Evolutionary conservation across 2,329 filamentous ascomycete genomes (phyloP).

Genomic region (Cercospora nicotianae): DNA sequence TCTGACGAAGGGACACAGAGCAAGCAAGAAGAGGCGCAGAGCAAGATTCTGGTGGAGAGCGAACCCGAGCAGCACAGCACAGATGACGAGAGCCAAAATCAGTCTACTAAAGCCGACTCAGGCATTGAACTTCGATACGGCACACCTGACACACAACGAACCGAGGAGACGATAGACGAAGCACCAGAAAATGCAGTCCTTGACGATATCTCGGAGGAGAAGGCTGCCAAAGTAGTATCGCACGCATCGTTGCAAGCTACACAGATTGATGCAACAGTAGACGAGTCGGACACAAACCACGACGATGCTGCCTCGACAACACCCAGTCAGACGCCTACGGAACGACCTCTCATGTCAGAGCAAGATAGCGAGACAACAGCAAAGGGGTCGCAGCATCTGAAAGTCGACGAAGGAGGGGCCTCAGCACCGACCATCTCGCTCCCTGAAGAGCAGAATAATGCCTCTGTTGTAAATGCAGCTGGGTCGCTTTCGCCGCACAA

Average conservation of each 20-base stretch:
- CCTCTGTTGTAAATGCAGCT: not conserved
- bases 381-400: constrained; percentile 20
- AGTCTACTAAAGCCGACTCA: constrained; percentile 55
- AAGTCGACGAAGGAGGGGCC: constrained; percentile 28
- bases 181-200: not conserved
- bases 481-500: not conserved
- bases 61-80: constrained; percentile 17
- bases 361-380: constrained; percentile 10
- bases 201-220: not conserved
- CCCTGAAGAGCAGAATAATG: not conserved
- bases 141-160: constrained; percentile 19
- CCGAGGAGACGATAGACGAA: constrained; percentile 18
- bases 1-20: constrained; percentile 20
- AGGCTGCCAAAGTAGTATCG: not conserved
- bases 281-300: constrained; percentile 4
- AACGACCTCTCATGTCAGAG: constrained; percentile 12
- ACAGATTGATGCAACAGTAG: not conserved
- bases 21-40: not conserved
- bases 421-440: not conserved
- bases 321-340: constrained; percentile 21
- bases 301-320: constrained; percentile 17
- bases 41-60: constrained; percentile 18
- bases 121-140: constrained; percentile 53
- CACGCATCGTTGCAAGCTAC: not conserved
- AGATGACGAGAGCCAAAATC: constrained; percentile 25